Conservation (phyloP, 1,139 yeast genomes). For the Saccharomyces hybrid region DNA sequence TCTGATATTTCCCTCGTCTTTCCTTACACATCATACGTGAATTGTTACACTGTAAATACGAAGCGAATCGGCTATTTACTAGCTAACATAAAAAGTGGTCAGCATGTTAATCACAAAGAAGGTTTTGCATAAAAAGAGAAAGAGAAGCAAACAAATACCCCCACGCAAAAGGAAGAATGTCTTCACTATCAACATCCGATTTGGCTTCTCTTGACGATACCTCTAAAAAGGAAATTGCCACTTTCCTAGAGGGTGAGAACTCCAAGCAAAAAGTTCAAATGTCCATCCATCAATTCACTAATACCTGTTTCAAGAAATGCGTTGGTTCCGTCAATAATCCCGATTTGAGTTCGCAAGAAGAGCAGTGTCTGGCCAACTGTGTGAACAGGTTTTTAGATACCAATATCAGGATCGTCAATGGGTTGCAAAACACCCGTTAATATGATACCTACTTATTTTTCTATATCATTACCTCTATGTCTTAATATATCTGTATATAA, state of each 20-base stretch:
- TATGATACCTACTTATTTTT: not conserved
- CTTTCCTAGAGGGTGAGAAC: conserved; percentile 74
- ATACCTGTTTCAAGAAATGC: conserved; percentile 86
- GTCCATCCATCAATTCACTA: conserved; percentile 80
- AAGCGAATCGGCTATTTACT: not conserved
- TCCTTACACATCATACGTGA: not conserved
- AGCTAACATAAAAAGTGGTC: not conserved
- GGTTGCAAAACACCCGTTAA: conserved; percentile 31
- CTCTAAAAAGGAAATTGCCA: conserved; percentile 65
- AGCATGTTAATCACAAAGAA: not conserved
- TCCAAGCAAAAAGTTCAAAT: conserved; percentile 82
- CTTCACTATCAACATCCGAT: conserved; percentile 31
- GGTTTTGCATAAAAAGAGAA: not conserved
- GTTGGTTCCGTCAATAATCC: conserved; percentile 49
- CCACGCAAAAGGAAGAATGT: not conserved
- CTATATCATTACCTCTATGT: not conserved
- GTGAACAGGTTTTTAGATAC: conserved; percentile 81
- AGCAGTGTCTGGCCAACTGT: conserved; percentile 69
- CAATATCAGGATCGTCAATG: conserved; percentile 73
- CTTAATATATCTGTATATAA: not conserved
- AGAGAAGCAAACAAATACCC: not conserved
- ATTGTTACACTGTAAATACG: not conserved
- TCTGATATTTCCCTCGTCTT: not conserved
- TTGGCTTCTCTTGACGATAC: conserved; percentile 60
- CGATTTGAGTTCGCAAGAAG: conserved; percentile 52